These are phyloP conservation scores for Ochetophila trinervis DNA, from an alignment of 306 rosid genomes.

Conservation along the genomic window DNA sequence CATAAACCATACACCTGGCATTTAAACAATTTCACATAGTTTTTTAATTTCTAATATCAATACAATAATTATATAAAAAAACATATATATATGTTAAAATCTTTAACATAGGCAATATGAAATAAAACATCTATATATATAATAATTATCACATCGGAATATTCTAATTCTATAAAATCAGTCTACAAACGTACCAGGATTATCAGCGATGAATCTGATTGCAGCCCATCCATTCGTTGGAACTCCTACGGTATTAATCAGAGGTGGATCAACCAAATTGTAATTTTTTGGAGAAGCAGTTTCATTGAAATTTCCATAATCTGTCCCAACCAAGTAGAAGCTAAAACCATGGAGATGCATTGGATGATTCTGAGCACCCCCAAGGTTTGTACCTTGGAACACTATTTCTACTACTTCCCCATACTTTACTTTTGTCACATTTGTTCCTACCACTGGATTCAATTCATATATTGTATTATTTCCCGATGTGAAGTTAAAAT, in stretches of 20 bases:
- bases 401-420: conserved; percentile 39
- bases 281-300: background rate
- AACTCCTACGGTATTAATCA: conserved; percentile 26
- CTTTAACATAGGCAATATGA: too few species aligned
- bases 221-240: conserved; percentile 43
- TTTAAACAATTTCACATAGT: background rate
- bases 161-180: too few species aligned
- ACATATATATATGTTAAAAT: too few species aligned
- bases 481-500: conserved; percentile 35
- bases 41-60: too few species aligned
- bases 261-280: conserved; percentile 36
- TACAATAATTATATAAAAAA: too few species aligned
- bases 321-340: conserved; percentile 34
- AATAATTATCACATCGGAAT: too few species aligned
- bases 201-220: conserved; percentile 35
- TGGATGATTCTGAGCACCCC: conserved; percentile 29
- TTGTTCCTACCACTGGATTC: conserved; percentile 30
- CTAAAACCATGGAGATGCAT: conserved; percentile 29
- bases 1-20: background rate
- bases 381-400: conserved; percentile 41
- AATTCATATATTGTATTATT: conserved; percentile 7
- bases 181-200: conserved; percentile 33
- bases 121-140: background rate
- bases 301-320: background rate
- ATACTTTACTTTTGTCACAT: conserved; percentile 38